Evolutionary conservation across 345 rosid genomes (phyloP), one percentile per base, ranked within the genome.

Genomic region (Microthlaspi erraticum): DNA sequence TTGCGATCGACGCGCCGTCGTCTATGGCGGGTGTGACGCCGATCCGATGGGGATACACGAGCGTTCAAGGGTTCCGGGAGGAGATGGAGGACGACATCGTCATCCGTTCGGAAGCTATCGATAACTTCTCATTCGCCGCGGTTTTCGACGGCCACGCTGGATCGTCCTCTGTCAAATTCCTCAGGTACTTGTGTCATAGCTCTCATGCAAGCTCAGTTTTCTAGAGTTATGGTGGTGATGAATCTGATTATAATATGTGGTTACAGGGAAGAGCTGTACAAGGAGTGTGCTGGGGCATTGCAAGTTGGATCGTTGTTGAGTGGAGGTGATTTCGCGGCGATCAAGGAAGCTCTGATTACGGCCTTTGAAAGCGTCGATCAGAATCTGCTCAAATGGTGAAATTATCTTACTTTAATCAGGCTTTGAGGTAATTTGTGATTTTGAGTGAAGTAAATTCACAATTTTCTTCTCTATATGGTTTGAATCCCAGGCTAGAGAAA

Each of bases 121-220:
- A 87, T 18, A 92, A 82, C 31, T 93, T 87, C 94, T 86, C 94
- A 6, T 93, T 86, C 51, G 96, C 98, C 2, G 97, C 96, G 0
- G 88, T 93, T 49, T 84, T 88, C 57, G 98, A 93, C 54, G 97
- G 98, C 42, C 98, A 93, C 38, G 98, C 88, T 37, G 97, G 98
- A 23, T 74, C 80, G 53, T 74, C 93, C 69, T 80, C 94, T 26
- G 96, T 83, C 69, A 78, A 81, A 34, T 93, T 90, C 82, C 92
- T 90, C 59, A 88, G 91, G 98, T 77, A 34, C 13, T 17, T 60
- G 6, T 37, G 14, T 50, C n/a, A n/a, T 32, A 7, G 10, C n/a
- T 44, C n/a, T 59, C 74, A 75, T 75, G 70, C 23, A 48, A 38
- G 54, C 26, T 34, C 23, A n/a, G 33, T 48, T 45, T 60, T 8